Conservation (phyloP, 306 rosid genomes). For the Lathyrus oleraceus region DNA sequence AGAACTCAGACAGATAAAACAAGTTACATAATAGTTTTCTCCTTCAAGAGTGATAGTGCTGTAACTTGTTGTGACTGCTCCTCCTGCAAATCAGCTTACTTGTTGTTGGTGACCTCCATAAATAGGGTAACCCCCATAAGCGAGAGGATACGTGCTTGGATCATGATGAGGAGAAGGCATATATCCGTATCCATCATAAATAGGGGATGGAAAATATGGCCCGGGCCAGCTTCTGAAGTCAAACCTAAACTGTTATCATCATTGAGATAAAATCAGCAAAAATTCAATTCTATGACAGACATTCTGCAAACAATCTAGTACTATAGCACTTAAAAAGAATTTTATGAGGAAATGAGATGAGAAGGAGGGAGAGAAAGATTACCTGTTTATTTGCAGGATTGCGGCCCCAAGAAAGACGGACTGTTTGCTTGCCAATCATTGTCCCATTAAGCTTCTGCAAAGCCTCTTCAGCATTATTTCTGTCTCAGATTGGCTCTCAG, state of each 20-base stretch:
- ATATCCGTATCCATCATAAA: slow-evolving; percentile 89
- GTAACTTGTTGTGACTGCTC: slow-evolving; percentile 35
- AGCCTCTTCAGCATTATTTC: slow-evolving; percentile 95
- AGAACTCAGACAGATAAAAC: slow-evolving; percentile 52
- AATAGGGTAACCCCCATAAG: slow-evolving; percentile 84
- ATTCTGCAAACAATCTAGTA: neutral
- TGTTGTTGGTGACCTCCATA: too few species aligned
- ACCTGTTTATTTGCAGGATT: too few species aligned
- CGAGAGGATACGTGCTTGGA: slow-evolving; percentile 75
- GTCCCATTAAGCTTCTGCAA: slow-evolving; percentile 84
- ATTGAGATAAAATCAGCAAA: slow-evolving; percentile 31
- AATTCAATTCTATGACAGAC: slow-evolving; percentile 8
- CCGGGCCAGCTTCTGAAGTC: slow-evolving; percentile 75
- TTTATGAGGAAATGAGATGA: neutral
- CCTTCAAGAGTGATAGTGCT: slow-evolving; percentile 28
- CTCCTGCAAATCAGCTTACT: slow-evolving; percentile 67
- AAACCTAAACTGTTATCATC: slow-evolving; percentile 56
- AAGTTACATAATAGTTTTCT: slow-evolving; percentile 49
- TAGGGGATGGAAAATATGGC: slow-evolving; percentile 72
- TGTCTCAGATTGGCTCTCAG: too few species aligned
- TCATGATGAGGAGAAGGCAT: slow-evolving; percentile 78
- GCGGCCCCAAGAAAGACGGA: too few species aligned
- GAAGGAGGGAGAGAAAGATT: slow-evolving; percentile 20
- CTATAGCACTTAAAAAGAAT: neutral
- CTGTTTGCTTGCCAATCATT: slow-evolving; percentile 82